Conservation (phyloP, 805 yeast species). For the Metschnikowia gruessii region DNA sequence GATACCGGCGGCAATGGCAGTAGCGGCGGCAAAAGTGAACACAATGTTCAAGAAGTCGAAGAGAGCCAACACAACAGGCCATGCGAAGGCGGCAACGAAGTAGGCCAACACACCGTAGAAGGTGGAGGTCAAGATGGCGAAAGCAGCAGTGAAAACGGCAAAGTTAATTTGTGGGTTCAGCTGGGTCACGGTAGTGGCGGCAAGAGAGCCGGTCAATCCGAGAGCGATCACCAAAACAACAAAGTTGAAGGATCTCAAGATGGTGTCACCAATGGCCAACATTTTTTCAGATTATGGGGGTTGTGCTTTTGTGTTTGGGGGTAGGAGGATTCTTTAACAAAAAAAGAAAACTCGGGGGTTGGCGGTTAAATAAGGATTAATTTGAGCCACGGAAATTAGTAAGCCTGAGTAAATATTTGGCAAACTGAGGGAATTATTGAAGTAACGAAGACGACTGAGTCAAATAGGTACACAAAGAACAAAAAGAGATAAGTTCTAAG, state of each 20-base stretch:
- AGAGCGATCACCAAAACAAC: slow-evolving; percentile 72
- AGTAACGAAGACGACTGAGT: slow-evolving; percentile 1
- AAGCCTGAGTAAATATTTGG: background rate
- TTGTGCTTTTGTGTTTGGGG: slow-evolving; percentile 2
- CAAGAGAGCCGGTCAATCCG: slow-evolving; percentile 88
- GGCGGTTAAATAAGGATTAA: background rate
- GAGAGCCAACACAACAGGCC: slow-evolving; percentile 74
- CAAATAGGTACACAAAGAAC: slow-evolving; percentile 5
- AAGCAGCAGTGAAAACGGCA: slow-evolving; percentile 82
- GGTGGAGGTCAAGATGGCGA: slow-evolving; percentile 76
- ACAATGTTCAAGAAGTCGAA: slow-evolving; percentile 86
- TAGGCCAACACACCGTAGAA: slow-evolving; percentile 77
- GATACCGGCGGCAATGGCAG: slow-evolving; percentile 89
- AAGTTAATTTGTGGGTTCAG: slow-evolving; percentile 81
- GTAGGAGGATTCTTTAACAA: background rate
- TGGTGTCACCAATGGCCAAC: slow-evolving; percentile 71
- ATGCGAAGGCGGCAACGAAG: slow-evolving; percentile 74
- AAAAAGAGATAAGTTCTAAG: background rate
- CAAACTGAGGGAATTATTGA: background rate
- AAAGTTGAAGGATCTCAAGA: slow-evolving; percentile 73
- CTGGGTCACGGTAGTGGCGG: slow-evolving; percentile 54
- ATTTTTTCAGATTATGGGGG: slow-evolving; percentile 26
- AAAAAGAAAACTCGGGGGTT: slow-evolving; percentile 1
- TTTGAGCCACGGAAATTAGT: background rate
- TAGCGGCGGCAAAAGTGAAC: slow-evolving; percentile 92